Percentiles rank a stretch among this genome's conserved stretches.
Conservation (phyloP, 441 rosid species). For the Gossypium davidsonii region DNA sequence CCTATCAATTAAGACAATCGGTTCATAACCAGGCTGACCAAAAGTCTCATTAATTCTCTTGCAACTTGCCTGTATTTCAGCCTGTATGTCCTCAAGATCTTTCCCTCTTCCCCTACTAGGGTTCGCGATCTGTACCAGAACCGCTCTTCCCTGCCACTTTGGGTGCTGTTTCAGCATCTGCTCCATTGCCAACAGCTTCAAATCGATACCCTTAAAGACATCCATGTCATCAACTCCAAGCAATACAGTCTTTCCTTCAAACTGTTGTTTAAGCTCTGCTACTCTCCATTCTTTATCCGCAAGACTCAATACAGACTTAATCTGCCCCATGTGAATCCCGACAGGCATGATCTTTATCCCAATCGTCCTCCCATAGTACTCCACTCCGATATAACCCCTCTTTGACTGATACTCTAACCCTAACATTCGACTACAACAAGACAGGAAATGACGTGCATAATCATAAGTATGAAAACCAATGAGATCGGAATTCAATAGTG, state of each 20-base stretch:
- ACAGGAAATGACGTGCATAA: slow-evolving; percentile 75
- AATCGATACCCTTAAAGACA: slow-evolving; percentile 66
- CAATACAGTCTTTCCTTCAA: slow-evolving; percentile 62
- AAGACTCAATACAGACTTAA: slow-evolving; percentile 52
- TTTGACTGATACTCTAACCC: slow-evolving; percentile 76
- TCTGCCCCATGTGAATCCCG: slow-evolving; percentile 79
- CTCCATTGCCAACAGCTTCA: slow-evolving; percentile 75
- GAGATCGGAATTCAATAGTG: slow-evolving; percentile 65
- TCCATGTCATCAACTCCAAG: slow-evolving; percentile 84
- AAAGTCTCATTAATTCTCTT: slow-evolving; percentile 57
- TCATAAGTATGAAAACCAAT: slow-evolving; percentile 79
- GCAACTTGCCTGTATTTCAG: slow-evolving; percentile 55
- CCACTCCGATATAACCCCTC: slow-evolving; percentile 73
- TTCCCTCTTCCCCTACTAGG: slow-evolving; percentile 69
- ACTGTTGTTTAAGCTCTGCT: slow-evolving; percentile 60
- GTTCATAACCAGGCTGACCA: slow-evolving; percentile 57
- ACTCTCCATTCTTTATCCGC: slow-evolving; percentile 76
- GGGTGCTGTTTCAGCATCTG: slow-evolving; percentile 67
- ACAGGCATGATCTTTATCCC: slow-evolving; percentile 83
- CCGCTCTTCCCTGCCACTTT: slow-evolving; percentile 69
- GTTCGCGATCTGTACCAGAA: slow-evolving; percentile 61
- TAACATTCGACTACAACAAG: slow-evolving; percentile 70
- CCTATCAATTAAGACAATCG: slow-evolving; percentile 56
- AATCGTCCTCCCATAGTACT: slow-evolving; percentile 69
- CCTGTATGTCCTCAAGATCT: slow-evolving; percentile 61